Base-by-base conservation (phyloP, 1,284 basidiomycete genomes). In the Uromyces viciae-fabae region DNA sequence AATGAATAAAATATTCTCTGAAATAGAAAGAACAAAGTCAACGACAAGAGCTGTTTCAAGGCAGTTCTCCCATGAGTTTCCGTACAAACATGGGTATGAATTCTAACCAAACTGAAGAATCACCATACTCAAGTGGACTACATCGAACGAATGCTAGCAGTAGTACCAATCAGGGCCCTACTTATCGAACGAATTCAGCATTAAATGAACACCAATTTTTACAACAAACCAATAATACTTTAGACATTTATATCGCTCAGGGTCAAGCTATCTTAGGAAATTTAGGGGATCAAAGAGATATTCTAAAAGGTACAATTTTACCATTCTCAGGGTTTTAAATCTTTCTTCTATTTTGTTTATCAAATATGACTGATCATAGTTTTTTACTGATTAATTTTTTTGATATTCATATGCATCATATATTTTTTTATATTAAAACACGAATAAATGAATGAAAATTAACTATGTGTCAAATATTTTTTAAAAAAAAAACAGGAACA, bases 211-310 rank as follows among this genome's bases (percentile, higher is more conserved):
- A 96, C 85, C 89, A 90, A 0, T 97, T 96, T 84, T 88, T 95
- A 56, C 91, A 93, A 82, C 90, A 91, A 82, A 92, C 93, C 0
- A 91, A 94, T 81, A 88, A 89, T 40, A 89, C 90, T 78, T 88
- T 98, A 82, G 95, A 98, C 83, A 92, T 93, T 38, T 96, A 95
- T 85, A 88, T 98, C 75, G 91, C 93, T 0, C 95, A 97, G 85
- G 95, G 95, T 1, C 88, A 92, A 82, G 93, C 94, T 31, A 94
- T 94, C 43, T 86, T 96, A 83, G 93, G 95, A 82, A 95, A 94
- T 85, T 87, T 98, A 52, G 91, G 93, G 58, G 94, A 95, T 86
- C 95, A 98, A 87, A 89, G 93, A 81, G 92, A 92, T 83, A 91
- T 97, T 85, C 87, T 98, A 82, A 97, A 97, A 87, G 94, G 84